Conservation (phyloP, 345 rosid species). For the Rhizophora apiculata region DNA sequence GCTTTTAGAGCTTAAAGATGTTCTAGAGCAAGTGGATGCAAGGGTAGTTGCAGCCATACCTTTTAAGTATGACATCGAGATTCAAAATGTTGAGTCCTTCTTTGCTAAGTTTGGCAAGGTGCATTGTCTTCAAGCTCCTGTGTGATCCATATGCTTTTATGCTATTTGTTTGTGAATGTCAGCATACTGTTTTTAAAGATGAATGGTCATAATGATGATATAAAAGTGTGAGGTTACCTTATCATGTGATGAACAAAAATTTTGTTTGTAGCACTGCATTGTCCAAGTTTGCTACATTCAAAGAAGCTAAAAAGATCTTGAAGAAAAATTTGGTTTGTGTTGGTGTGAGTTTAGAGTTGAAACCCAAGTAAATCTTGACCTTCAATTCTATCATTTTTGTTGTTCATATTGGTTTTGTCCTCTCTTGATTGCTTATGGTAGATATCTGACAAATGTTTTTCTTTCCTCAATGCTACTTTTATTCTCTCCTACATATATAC, state of each 20-base stretch:
- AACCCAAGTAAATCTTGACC: too few species aligned
- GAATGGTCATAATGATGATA: too few species aligned
- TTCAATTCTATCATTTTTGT: not conserved
- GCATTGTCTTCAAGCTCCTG: not conserved
- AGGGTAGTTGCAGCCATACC: too few species aligned
- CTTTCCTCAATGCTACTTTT: not conserved
- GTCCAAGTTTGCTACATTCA: slow-evolving; percentile 15
- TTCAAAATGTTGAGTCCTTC: too few species aligned
- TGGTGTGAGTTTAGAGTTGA: too few species aligned
- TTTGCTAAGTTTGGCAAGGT: slow-evolving; percentile 18
- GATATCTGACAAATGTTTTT: not conserved
- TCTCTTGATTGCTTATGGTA: not conserved
- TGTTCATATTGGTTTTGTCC: not conserved
- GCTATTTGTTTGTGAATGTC: too few species aligned
- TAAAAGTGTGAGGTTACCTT: slow-evolving; percentile 9
- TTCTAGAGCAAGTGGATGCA: too few species aligned
- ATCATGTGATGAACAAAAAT: slow-evolving; percentile 6
- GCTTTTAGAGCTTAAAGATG: too few species aligned
- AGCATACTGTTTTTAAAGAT: too few species aligned
- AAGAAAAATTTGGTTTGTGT: too few species aligned
- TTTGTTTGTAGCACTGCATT: slow-evolving; percentile 8
- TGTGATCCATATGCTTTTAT: too few species aligned
- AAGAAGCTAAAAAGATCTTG: not conserved
- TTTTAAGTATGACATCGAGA: too few species aligned
- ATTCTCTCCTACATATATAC: not conserved